Evolutionary conservation across 495 filamentous ascomycete species (phyloP).

Genomic region (Penicillium soppii): DNA sequence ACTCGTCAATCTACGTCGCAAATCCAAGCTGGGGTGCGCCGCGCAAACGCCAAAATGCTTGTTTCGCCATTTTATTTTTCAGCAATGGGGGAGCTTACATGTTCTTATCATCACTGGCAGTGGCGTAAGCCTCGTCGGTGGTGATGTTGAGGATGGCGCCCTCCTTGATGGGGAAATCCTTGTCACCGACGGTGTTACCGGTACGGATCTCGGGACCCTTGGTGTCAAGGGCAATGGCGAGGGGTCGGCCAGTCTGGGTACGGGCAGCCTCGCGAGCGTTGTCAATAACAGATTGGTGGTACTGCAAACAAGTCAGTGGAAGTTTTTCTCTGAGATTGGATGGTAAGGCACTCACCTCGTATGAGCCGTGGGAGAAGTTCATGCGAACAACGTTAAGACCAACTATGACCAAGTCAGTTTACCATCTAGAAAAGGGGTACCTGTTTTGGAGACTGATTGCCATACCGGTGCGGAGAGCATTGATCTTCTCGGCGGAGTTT

Average conservation of each 20-base stretch:
- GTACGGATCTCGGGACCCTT: slow-evolving; percentile 99
- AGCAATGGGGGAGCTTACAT: slow-evolving; percentile 62
- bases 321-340: neutral
- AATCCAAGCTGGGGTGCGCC: neutral
- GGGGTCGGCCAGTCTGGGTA: slow-evolving; percentile 70
- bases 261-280: slow-evolving; percentile 84
- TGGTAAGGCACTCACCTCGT: slow-evolving; percentile 62
- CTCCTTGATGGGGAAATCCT: slow-evolving; percentile 80
- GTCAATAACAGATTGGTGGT: slow-evolving; percentile 96
- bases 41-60: neutral
- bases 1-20: slow-evolving; percentile 12
- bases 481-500: slow-evolving; percentile 95
- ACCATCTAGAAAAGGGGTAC: neutral
- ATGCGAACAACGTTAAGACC: slow-evolving; percentile 98
- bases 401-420: slow-evolving; percentile 41
- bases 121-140: slow-evolving; percentile 93
- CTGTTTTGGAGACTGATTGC: neutral
- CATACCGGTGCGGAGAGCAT: slow-evolving; percentile 74
- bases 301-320: slow-evolving; percentile 40
- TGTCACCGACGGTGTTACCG: slow-evolving; percentile 82
- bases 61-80: neutral
- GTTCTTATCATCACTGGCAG: slow-evolving; percentile 78
- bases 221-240: slow-evolving; percentile 97
- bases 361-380: slow-evolving; percentile 98
- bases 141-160: slow-evolving; percentile 90